Percentiles rank a stretch among this genome's conserved stretches.
Conservation (phyloP, 2,329 filamentous ascomycete genomes). For the Mycosphaerella sp. region DNA sequence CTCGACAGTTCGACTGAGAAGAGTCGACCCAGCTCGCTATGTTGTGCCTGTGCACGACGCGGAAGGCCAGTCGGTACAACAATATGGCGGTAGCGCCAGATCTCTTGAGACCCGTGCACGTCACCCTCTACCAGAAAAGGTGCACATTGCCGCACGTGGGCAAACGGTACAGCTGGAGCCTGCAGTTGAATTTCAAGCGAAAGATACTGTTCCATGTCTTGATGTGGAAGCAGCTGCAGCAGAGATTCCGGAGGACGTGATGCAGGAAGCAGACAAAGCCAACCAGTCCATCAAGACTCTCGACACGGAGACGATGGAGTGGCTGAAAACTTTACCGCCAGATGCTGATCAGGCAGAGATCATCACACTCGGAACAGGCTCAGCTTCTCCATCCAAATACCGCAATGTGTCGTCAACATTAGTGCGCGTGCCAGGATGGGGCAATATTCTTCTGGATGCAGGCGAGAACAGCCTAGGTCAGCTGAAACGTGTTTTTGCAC, state of each 20-base stretch:
- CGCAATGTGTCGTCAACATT: conserved; percentile 91
- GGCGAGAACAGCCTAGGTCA: conserved; percentile 92
- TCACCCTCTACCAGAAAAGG: conserved; percentile 23
- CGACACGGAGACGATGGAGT: conserved; percentile 44
- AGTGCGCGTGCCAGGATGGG: conserved; percentile 72
- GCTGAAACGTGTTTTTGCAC: conserved; percentile 65
- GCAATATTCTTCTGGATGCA: conserved; percentile 85
- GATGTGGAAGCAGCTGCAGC: conserved; percentile 42
- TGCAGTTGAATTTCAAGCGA: conserved; percentile 39
- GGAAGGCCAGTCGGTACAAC: conserved; percentile 27
- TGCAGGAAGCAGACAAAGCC: conserved; percentile 48
- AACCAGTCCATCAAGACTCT: conserved; percentile 34
- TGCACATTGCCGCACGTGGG: conserved; percentile 31
- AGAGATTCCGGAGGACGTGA: conserved; percentile 44
- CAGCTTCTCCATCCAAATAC: conserved; percentile 83
- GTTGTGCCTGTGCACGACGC: conserved; percentile 62
- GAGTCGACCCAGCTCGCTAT: conserved; percentile 69
- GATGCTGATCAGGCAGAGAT: conserved; percentile 68
- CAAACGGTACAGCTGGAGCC: conserved; percentile 36
- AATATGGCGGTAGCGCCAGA: conserved; percentile 13
- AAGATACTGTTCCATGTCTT: conserved; percentile 46
- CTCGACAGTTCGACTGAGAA: conserved; percentile 62
- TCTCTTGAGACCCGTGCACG: conserved; percentile 13
- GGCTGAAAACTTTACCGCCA: conserved; percentile 60
- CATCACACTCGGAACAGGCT: conserved; percentile 84